These are phyloP conservation scores for Blastocystis sp. DNA, from an alignment of 352 stramenopile species.

Conservation along the genomic window DNA sequence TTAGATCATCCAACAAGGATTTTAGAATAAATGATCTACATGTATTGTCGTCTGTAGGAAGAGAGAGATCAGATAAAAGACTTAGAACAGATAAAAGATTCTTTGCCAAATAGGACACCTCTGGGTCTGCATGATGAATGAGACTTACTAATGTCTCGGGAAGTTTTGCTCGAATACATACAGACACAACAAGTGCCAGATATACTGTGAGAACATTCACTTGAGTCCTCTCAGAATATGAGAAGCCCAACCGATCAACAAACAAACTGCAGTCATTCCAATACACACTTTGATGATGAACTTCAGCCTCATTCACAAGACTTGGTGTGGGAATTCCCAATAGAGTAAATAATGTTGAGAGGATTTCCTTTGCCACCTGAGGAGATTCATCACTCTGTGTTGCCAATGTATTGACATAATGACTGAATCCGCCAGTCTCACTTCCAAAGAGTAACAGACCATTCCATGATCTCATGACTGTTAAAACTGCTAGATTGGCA, in stretches of 20 bases:
- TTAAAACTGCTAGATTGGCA: constrained; percentile 22
- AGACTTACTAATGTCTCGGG: constrained; percentile 2
- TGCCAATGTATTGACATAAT: constrained; percentile 24
- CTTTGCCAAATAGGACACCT: neutral
- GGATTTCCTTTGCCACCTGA: neutral
- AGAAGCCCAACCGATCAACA: constrained; percentile 9
- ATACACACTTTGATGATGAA: neutral
- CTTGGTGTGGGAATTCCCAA: constrained; percentile 20
- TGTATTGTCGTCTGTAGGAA: neutral
- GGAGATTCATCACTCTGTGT: neutral
- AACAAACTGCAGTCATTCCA: constrained; percentile 34
- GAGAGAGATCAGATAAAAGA: constrained; percentile 1
- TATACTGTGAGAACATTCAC: constrained; percentile 37
- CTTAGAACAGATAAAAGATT: neutral
- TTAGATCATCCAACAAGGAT: neutral
- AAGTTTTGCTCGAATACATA: neutral
- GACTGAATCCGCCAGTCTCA: neutral
- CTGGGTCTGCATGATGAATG: neutral
- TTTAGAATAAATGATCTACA: neutral
- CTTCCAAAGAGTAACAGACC: constrained; percentile 4
- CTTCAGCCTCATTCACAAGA: constrained; percentile 10
- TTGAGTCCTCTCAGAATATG: neutral
- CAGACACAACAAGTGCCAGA: neutral
- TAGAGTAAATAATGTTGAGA: neutral
- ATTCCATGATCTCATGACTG: constrained; percentile 26